phyloP scores from a whole-genome alignment of 208 protist genomes.

The Trypanosoma melophagium region DNA sequence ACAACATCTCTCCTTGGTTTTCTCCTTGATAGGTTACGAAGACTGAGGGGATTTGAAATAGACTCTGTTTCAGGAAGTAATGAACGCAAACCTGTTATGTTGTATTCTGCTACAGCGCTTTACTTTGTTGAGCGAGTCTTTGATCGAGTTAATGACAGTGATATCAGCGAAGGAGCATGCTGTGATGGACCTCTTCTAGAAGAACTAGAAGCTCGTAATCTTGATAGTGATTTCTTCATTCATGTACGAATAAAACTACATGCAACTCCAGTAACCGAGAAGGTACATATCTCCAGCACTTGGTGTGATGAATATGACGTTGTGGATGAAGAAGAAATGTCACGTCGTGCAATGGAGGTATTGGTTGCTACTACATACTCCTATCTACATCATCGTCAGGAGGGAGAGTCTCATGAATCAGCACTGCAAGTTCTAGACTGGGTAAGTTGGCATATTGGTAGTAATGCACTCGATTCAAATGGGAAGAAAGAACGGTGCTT shows the following conservation, averaged over 20 bases:
- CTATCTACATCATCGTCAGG: conserved; percentile 3
- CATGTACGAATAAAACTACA: conserved; percentile 16
- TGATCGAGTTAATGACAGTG: neutral
- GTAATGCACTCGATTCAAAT: neutral
- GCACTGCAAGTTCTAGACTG: conserved; percentile 13
- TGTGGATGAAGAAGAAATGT: conserved; percentile 20
- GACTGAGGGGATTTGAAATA: conserved; percentile 12
- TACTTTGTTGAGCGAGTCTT: conserved; percentile 22
- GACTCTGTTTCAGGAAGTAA: neutral
- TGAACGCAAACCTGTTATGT: neutral
- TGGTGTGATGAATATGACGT: conserved; percentile 2
- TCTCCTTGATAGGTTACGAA: conserved; percentile 8
- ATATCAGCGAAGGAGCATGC: neutral
- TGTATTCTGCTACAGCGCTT: conserved; percentile 6
- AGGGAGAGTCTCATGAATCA: neutral
- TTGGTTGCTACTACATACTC: conserved; percentile 7
- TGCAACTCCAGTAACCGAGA: neutral
- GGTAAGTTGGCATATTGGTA: conserved; percentile 21
- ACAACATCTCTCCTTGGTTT: conserved; percentile 9
- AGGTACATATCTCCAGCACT: neutral
- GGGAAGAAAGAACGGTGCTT: conserved; percentile 4
- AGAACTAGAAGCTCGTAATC: conserved; percentile 15
- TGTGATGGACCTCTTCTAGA: conserved; percentile 10
- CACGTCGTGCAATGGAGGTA: conserved; percentile 18
- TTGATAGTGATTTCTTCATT: conserved; percentile 15